These are phyloP conservation scores for Salvia splendens DNA, from an alignment of 257 asterid genomes.

Conservation along the genomic window DNA sequence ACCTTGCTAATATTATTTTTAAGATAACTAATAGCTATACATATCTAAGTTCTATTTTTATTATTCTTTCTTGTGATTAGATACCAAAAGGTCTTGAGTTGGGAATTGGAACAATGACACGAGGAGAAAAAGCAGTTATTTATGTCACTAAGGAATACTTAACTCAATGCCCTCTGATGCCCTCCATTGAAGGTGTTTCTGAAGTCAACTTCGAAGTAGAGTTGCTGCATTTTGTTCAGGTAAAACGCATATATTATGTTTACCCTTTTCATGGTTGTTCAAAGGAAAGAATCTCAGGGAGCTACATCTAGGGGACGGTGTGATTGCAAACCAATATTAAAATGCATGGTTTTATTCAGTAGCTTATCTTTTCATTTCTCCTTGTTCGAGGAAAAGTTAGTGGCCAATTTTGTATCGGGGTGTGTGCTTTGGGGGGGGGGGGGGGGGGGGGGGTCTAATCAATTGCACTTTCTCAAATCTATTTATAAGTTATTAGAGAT, in stretches of 20 bases:
- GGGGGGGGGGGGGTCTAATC: background rate
- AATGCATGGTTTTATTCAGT: slow-evolving; percentile 4
- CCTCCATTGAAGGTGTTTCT: slow-evolving; percentile 54
- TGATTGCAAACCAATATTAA: slow-evolving; percentile 17
- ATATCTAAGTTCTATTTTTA: background rate
- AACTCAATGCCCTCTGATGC: slow-evolving; percentile 57
- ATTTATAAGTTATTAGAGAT: slow-evolving; percentile 27
- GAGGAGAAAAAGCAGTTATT: slow-evolving; percentile 84
- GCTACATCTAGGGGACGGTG: background rate
- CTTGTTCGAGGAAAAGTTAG: slow-evolving; percentile 2
- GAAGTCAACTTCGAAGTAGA: slow-evolving; percentile 95
- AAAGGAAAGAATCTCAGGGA: background rate
- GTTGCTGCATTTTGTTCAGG: slow-evolving; percentile 89
- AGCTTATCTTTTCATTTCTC: background rate
- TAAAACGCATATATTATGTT: slow-evolving; percentile 27
- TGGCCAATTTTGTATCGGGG: too few species aligned
- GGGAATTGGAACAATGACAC: slow-evolving; percentile 87
- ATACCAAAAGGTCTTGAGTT: slow-evolving; percentile 96
- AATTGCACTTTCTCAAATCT: slow-evolving; percentile 12
- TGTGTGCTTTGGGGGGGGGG: too few species aligned
- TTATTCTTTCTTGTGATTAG: slow-evolving; percentile 42
- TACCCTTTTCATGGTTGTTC: slow-evolving; percentile 13
- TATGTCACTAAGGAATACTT: slow-evolving; percentile 64
- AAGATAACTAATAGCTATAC: slow-evolving; percentile 7
- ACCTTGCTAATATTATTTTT: slow-evolving; percentile 1